phyloP scores from a whole-genome alignment of 2,329 filamentous ascomycete species.

The Tolypocladium paradoxum region DNA sequence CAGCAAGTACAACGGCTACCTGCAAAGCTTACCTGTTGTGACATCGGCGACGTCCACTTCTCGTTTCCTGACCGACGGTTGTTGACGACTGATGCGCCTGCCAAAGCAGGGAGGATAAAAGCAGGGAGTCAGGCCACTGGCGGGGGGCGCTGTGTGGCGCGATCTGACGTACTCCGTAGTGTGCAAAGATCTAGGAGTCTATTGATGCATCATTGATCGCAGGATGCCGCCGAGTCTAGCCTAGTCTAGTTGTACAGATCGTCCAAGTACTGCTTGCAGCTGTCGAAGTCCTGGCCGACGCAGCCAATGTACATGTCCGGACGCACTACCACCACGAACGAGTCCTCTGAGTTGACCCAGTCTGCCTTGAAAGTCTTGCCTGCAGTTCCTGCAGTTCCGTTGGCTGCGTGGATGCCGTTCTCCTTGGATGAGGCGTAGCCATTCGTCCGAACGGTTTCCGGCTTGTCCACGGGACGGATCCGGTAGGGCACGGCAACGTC shows the following conservation, averaged over 20 bases:
- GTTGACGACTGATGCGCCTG: no score
- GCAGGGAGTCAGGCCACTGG: neutral
- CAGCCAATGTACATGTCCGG: slow-evolving; percentile 31
- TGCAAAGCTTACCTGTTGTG: no score
- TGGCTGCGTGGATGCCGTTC: neutral
- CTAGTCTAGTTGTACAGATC: slow-evolving; percentile 6
- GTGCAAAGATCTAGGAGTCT: no score
- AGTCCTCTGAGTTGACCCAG: slow-evolving; percentile 14
- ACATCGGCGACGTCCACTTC: no score
- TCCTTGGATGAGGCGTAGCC: neutral
- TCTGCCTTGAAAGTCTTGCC: slow-evolving; percentile 17
- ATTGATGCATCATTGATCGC: neutral
- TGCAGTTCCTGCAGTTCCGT: neutral
- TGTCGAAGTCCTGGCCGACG: slow-evolving; percentile 14
- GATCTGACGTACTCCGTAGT: no score
- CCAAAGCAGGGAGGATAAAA: no score
- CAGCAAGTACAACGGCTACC: no score
- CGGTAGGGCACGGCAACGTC: slow-evolving; percentile 2
- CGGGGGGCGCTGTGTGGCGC: no score
- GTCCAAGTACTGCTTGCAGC: slow-evolving; percentile 17
- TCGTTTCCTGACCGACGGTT: no score
- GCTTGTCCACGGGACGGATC: neutral
- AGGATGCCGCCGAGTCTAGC: neutral
- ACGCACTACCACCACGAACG: slow-evolving; percentile 22
- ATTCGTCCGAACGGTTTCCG: neutral